Conservation (phyloP, 257 asterid genomes). For the Ocimum tenuiflorum region DNA sequence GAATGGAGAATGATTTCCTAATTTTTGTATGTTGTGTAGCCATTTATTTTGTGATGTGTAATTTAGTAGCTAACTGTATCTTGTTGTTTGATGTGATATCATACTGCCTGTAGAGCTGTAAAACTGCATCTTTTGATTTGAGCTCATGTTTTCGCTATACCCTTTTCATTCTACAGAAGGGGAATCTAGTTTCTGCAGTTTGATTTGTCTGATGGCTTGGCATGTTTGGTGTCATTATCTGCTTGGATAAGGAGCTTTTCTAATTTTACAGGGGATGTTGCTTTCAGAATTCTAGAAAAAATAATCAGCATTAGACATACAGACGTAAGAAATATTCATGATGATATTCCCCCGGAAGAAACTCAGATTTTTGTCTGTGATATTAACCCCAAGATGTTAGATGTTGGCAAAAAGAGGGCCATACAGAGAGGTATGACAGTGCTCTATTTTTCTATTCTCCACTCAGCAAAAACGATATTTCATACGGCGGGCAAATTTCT, state of each 20-base stretch:
- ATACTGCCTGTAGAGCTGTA: neutral
- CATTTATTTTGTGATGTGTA: neutral
- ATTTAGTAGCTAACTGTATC: neutral
- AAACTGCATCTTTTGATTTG: neutral
- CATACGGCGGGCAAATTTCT: neutral
- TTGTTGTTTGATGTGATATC: neutral
- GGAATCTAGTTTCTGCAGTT: conserved; percentile 1
- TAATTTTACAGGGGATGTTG: conserved; percentile 81
- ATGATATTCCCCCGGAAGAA: conserved; percentile 56
- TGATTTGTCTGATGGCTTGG: neutral
- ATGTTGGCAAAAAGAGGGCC: conserved; percentile 78
- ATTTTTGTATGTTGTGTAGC: neutral
- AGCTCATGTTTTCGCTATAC: neutral
- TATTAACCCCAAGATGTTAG: conserved; percentile 82
- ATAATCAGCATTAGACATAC: conserved; percentile 43
- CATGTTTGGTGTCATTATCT: conserved; percentile 12
- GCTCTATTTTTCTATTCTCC: neutral
- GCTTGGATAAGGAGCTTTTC: conserved; percentile 22
- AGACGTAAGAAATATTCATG: conserved; percentile 54
- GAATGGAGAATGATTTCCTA: neutral
- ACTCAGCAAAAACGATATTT: neutral
- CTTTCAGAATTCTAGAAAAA: conserved; percentile 74
- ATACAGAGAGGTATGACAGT: conserved; percentile 55
- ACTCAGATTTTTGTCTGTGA: conserved; percentile 75
- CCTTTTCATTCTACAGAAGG: neutral